Base-by-base conservation (phyloP, 2,329 filamentous ascomycete genomes). In the Clonostachys chloroleuca region DNA sequence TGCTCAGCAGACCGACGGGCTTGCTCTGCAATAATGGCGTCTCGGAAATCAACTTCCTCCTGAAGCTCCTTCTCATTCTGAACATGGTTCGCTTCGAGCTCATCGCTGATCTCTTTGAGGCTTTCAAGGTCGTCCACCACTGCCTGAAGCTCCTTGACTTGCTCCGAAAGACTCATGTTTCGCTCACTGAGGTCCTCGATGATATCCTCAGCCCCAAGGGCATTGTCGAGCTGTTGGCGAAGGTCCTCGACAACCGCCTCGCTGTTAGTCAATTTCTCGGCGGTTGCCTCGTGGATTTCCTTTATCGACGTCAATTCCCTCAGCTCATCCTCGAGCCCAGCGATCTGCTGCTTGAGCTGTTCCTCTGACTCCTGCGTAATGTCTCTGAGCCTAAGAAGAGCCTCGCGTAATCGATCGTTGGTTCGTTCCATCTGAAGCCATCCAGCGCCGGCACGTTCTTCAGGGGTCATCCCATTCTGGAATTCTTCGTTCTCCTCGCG, bases 61-160 rank as follows among this genome's bases (percentile, higher is more conserved):
- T 96, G 91, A 67, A 99, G 81, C 62, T 97, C 92, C 64, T 92
- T 95, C 63, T 95, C 89, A 35, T 91, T 89, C 60, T 96, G 91
- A 5, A 94, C 81, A 60, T 96, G 92, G 60, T 96, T 96, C 57
- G 89, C 81, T 63, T 96, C 92, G 5, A 99, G 81, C 66, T 99
- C 94, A 59, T 97, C 92, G 56, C 90, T 95, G 56, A 97, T 83
- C 61, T 99, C 92, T 62, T 91, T 92, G 46, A 97, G 71, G 50
- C 81, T 89, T 64, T 96, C 90, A 12, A 97, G 77, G 54, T 97
- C 92, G 52, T 92, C 86, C 51, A 97, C 87, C 8, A 86, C 83
- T 16, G 83, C 83, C 58, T 86, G 86, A 45, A 96, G 78, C 60
- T 96, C 86, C 51, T 90, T 86, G 40, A 96, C 84, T 60, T 90